Conservation (phyloP, 805 yeast species). For the Metschnikowia lachancei region DNA sequence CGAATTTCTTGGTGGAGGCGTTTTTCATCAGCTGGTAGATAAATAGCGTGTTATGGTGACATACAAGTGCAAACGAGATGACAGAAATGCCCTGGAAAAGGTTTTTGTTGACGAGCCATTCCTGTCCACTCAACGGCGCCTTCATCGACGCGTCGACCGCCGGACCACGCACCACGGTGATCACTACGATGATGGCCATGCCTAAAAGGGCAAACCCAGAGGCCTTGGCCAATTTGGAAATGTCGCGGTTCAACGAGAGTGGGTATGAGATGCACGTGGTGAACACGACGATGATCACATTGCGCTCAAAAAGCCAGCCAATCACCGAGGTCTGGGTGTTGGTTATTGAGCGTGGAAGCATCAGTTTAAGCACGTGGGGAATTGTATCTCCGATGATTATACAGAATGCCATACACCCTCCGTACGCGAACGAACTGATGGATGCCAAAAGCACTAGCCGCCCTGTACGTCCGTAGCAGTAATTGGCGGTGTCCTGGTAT, state of each 20-base stretch:
- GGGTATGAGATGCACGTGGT: slow-evolving; percentile 79
- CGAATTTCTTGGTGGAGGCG: slow-evolving; percentile 74
- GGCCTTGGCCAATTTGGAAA: slow-evolving; percentile 82
- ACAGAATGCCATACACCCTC: slow-evolving; percentile 92
- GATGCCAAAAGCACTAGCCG: slow-evolving; percentile 63
- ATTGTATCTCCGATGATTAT: slow-evolving; percentile 93
- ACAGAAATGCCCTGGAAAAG: slow-evolving; percentile 91
- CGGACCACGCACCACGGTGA: slow-evolving; percentile 77
- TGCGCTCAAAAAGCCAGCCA: slow-evolving; percentile 59
- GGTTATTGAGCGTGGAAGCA: slow-evolving; percentile 50
- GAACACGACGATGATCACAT: slow-evolving; percentile 66
- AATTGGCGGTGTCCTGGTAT: slow-evolving; percentile 80
- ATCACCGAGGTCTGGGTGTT: slow-evolving; percentile 28
- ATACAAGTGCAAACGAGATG: slow-evolving; percentile 90
- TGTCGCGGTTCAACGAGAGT: slow-evolving; percentile 73
- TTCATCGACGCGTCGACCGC: slow-evolving; percentile 45
- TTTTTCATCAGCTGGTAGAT: slow-evolving; percentile 79
- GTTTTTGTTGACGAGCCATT: slow-evolving; percentile 55
- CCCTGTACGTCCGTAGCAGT: slow-evolving; percentile 76
- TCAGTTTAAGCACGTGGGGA: slow-evolving; percentile 77
- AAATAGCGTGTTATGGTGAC: slow-evolving; percentile 91
- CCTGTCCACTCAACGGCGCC: slow-evolving; percentile 44
- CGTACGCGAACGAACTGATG: slow-evolving; percentile 88
- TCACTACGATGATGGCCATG: slow-evolving; percentile 72
- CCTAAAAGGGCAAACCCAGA: slow-evolving; percentile 82